phyloP scores from a whole-genome alignment of 352 stramenopile species.

The Phytopythium sindhum region DNA sequence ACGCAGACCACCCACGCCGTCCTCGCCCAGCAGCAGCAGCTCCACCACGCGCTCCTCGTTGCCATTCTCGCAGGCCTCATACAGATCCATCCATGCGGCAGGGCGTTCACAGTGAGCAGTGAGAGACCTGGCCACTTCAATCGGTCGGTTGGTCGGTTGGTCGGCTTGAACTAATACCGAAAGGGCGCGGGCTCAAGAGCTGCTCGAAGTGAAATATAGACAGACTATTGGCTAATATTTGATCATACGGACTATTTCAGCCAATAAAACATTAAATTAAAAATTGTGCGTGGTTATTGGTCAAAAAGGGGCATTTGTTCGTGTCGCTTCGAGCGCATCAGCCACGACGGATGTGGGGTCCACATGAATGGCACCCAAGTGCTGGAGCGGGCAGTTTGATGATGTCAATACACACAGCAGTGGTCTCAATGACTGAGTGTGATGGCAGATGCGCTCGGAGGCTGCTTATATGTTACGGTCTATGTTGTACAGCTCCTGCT shows the following conservation, averaged over 20 bases:
- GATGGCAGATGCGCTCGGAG: neutral
- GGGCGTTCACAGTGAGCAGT: too few species aligned
- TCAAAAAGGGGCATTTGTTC: neutral
- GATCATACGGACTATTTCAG: neutral
- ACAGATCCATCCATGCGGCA: slow-evolving; percentile 55
- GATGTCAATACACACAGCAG: neutral
- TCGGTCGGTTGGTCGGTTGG: neutral
- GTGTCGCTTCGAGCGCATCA: neutral
- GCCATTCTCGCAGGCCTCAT: slow-evolving; percentile 78
- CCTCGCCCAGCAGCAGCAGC: slow-evolving; percentile 48
- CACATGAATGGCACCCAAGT: neutral
- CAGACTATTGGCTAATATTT: neutral
- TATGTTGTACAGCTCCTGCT: neutral
- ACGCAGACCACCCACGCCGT: neutral
- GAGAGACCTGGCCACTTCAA: neutral
- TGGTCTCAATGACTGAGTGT: neutral
- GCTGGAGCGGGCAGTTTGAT: too few species aligned
- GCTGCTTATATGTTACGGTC: slow-evolving; percentile 1
- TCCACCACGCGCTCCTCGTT: slow-evolving; percentile 83
- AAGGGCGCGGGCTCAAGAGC: neutral
- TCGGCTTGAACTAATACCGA: neutral
- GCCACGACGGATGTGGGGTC: too few species aligned
- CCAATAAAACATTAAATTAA: too few species aligned
- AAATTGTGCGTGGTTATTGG: neutral
- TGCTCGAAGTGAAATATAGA: neutral